phyloP scores from a whole-genome alignment of 2,329 filamentous ascomycete species.

The Exophiala mesophila region DNA sequence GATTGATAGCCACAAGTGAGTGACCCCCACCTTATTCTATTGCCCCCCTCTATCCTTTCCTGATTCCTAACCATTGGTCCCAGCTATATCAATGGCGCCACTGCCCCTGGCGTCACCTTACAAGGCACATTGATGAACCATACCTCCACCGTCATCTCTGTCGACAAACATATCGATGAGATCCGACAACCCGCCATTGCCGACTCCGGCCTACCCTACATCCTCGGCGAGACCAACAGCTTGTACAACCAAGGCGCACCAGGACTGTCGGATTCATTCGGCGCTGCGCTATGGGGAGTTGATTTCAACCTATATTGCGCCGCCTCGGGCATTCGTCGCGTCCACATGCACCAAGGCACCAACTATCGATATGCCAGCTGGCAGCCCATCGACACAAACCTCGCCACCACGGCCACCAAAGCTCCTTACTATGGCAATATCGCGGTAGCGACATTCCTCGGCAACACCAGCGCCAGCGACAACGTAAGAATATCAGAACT shows the following conservation, averaged over 20 bases:
- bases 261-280: conserved; percentile 60
- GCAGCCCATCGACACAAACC: conserved; percentile 48
- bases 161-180: conserved; percentile 49
- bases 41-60: too few species aligned
- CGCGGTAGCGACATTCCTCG: conserved; percentile 54
- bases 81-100: conserved; percentile 60
- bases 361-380: conserved; percentile 58
- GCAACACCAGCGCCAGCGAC: conserved; percentile 29
- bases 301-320: conserved; percentile 60
- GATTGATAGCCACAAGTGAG: conserved; percentile 58
- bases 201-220: conserved; percentile 43
- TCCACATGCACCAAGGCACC: conserved; percentile 62
- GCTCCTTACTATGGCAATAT: conserved; percentile 61
- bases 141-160: conserved; percentile 46
- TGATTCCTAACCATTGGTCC: too few species aligned
- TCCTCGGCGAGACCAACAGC: conserved; percentile 59
- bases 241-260: conserved; percentile 59
- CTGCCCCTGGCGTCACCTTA: conserved; percentile 56
- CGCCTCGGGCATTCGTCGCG: conserved; percentile 50
- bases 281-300: conserved; percentile 60
- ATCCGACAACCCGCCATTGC: conserved; percentile 40
- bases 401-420: conserved; percentile 51
- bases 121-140: conserved; percentile 62
- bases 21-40: background rate
- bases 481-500: conserved; percentile 47